Evolutionary conservation across 78 protist genomes (phyloP), one percentile per base, ranked within the genome.

Genomic region (Cavenderia fasciculata): DNA sequence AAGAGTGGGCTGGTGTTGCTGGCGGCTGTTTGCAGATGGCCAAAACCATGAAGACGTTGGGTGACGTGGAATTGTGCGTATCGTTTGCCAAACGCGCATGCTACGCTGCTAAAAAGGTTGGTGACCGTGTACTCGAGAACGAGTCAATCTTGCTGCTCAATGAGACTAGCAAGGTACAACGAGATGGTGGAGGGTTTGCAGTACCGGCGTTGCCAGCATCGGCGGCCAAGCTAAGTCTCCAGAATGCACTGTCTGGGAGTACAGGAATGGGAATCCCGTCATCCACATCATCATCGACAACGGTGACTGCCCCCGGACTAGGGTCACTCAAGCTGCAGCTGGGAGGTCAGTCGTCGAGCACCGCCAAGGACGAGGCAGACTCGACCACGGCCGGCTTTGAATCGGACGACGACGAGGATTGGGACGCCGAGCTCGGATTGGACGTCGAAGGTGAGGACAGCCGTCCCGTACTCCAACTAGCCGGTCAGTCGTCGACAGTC

Each of bases 351-450:
- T 12, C 2, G 0, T 12, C 40, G 14, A 2, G 62, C 19, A 43
- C 10, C 25, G 19, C n/a, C 11, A 27, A 34, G n/a, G 79, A 73
- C 18, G 76, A 38, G 7, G 82, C 56, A 16, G 31, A 11, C 40
- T 6, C 76, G 14, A 70, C 89, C 1, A 59, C 59, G 27, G 52
- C 46, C 19, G 89, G 66, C n/a, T 59, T 61, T 38, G 89, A 82
- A 36, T 84, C 74, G 33, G 92, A 86, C 0, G 92, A 86, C n/a
- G 84, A 68, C 0, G 93, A 87, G 31, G 86, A 87, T 65, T 87
- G 93, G 93, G 93, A 87, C 29, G 86, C 87, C 2, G 93, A 87
- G n/a, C 43, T 87, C 1, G 93, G 93, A 18, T 49, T 87, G 36
- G 85, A 86, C 51, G 78, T 33, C 46, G 93, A 74, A 6, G n/a